Evolutionary conservation across 2,329 filamentous ascomycete species (phyloP), one percentile per base, ranked within the genome.

Genomic region (Nemania sp.): DNA sequence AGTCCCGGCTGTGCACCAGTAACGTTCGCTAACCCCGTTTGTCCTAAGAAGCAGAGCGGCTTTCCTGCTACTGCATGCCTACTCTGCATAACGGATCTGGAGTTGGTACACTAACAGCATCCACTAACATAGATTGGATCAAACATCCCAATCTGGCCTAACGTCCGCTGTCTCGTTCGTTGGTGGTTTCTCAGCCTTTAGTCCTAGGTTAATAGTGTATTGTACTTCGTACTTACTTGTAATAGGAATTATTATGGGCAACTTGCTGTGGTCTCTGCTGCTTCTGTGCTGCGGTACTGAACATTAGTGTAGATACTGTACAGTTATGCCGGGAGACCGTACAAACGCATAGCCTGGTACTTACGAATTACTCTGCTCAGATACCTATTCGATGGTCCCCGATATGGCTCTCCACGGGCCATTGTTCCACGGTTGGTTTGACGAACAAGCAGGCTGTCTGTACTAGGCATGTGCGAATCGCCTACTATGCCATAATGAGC

Each of bases 121-220:
- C 6, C 15, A 45, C 24, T 41, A 31, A 31, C 4, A 7, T 33
- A 44, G n/a, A 33, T 20, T 39, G 8, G 24, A 43, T 24, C 6
- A 36, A 47, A 30, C 39, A 47, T 24, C 43, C 48, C 23, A 34
- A 48, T 48, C 22, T 26, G 19, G 48, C 39, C 43, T 52, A 52
- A 48, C 15, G 31, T 44, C 23, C 31, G 23, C 26, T 43, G 15
- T 47, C 5, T n/a, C n/a, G n/a, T n/a, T n/a, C n/a, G n/a, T n/a
- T n/a, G n/a, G n/a, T n/a, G n/a, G n/a, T n/a, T n/a, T n/a, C n/a
- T n/a, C n/a, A n/a, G n/a, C n/a, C n/a, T n/a, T n/a, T n/a, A n/a
- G n/a, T n/a, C n/a, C n/a, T n/a, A n/a, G n/a, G n/a, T n/a, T n/a
- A n/a, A n/a, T n/a, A n/a, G n/a, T n/a, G n/a, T n/a, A n/a, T n/a